Percentiles rank a stretch among this genome's conserved stretches.
Conservation (phyloP, 2,329 filamentous ascomycete genomes). For the Colletotrichum sp. region DNA sequence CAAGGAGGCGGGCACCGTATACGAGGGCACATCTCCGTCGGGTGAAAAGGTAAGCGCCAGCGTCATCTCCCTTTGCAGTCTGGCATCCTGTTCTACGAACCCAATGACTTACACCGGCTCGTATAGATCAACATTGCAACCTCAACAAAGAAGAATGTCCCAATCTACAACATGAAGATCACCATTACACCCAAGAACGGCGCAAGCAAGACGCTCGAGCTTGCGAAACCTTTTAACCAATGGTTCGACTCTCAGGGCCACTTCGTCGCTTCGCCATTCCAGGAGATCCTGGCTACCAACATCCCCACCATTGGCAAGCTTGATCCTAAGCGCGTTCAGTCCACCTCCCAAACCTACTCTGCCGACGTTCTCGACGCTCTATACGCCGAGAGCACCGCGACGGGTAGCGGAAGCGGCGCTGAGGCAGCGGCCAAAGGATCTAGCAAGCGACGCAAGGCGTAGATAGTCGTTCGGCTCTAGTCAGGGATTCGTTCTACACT, state of each 20-base stretch:
- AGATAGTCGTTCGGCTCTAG: not conserved
- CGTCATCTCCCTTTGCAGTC: not conserved
- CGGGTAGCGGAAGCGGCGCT: constrained; percentile 32
- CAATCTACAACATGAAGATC: constrained; percentile 79
- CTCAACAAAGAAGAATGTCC: constrained; percentile 78
- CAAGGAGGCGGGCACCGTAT: constrained; percentile 83
- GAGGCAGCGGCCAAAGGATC: constrained; percentile 43
- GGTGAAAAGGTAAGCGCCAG: constrained; percentile 65
- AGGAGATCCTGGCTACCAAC: constrained; percentile 75
- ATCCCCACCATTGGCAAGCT: constrained; percentile 69
- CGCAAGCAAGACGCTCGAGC: constrained; percentile 50
- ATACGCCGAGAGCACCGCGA: constrained; percentile 35
- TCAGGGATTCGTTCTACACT: not conserved
- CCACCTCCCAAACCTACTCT: constrained; percentile 38
- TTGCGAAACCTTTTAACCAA: constrained; percentile 70
- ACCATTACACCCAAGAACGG: constrained; percentile 50
- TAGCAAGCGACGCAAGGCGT: constrained; percentile 53
- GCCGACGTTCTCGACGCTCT: constrained; percentile 56
- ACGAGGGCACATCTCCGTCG: constrained; percentile 71
- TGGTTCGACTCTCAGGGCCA: constrained; percentile 79
- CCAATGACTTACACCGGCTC: constrained; percentile 18
- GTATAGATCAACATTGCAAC: constrained; percentile 74
- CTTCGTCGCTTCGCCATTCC: constrained; percentile 78
- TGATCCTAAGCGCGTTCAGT: constrained; percentile 64
- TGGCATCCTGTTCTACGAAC: not conserved